Percentiles rank a stretch among this genome's conserved stretches.
phyloP scores from a whole-genome alignment of 768 basidiomycete species.

The Crucibulum laeve region DNA sequence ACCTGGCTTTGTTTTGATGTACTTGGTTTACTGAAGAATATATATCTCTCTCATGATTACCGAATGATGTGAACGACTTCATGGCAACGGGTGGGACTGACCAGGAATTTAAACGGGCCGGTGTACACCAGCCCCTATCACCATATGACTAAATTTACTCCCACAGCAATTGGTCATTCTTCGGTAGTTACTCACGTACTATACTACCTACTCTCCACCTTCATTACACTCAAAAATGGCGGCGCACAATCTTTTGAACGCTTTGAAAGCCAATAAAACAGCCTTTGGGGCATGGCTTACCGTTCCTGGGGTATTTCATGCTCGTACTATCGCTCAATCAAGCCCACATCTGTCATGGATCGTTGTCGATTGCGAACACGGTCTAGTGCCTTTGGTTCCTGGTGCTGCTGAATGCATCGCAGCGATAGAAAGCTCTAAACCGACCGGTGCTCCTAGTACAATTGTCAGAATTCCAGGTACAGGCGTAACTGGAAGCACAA shows the following conservation, averaged over 20 bases:
- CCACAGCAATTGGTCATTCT: too few species aligned
- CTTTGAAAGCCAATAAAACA: slow-evolving; percentile 51
- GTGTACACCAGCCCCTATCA: too few species aligned
- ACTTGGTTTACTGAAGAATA: too few species aligned
- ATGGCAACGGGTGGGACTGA: too few species aligned
- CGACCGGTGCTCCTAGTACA: slow-evolving; percentile 42
- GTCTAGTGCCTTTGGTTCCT: slow-evolving; percentile 49
- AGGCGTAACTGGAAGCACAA: slow-evolving; percentile 46
- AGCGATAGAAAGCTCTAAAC: slow-evolving; percentile 45
- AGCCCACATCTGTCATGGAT: slow-evolving; percentile 59
- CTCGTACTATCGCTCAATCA: slow-evolving; percentile 54
- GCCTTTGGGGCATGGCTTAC: slow-evolving; percentile 70
- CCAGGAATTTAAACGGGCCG: too few species aligned
- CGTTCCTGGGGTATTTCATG: slow-evolving; percentile 52
- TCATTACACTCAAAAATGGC: slow-evolving; percentile 30
- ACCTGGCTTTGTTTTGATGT: background rate
- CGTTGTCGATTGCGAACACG: slow-evolving; percentile 66
- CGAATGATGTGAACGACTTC: too few species aligned
- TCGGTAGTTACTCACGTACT: too few species aligned
- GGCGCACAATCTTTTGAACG: slow-evolving; percentile 46
- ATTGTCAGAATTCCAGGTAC: slow-evolving; percentile 65
- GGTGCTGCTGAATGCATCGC: slow-evolving; percentile 52
- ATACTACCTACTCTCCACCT: background rate
- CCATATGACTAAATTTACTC: too few species aligned
- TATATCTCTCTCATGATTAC: too few species aligned